A percentile compares a stretch with the other conserved stretches of the same genome.
phyloP scores from a whole-genome alignment of 2,329 filamentous ascomycete species.

The Fragosphaeria purpurea region DNA sequence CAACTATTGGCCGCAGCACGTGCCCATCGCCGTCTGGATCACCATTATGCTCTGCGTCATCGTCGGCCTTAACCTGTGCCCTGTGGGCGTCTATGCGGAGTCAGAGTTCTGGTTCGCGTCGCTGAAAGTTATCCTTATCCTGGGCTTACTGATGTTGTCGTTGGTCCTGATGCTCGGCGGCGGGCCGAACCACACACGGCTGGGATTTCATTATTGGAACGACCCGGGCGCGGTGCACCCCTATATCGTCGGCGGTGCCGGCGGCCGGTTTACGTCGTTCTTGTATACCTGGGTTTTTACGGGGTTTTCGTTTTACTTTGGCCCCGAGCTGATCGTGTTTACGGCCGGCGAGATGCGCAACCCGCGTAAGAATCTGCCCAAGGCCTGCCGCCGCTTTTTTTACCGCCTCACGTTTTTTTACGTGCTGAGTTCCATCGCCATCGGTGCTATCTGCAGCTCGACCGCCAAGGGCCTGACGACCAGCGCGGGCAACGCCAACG shows the following conservation, averaged over 20 bases:
- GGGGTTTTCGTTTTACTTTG: slow-evolving; percentile 4
- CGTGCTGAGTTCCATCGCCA: slow-evolving; percentile 59
- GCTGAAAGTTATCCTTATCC: slow-evolving; percentile 37
- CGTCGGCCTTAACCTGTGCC: slow-evolving; percentile 3
- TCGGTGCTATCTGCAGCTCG: slow-evolving; percentile 67
- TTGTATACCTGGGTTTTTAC: slow-evolving; percentile 29
- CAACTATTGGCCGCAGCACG: slow-evolving; percentile 40
- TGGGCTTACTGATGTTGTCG: slow-evolving; percentile 26
- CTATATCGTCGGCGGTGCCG: slow-evolving; percentile 25
- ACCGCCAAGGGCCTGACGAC: slow-evolving; percentile 5
- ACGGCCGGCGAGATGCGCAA: slow-evolving; percentile 69
- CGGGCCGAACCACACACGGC: neutral
- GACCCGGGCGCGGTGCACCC: slow-evolving; percentile 32
- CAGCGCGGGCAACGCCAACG: slow-evolving; percentile 13
- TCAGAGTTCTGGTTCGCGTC: slow-evolving; percentile 20
- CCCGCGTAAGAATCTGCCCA: slow-evolving; percentile 64
- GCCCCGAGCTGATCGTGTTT: slow-evolving; percentile 10
- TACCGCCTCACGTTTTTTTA: slow-evolving; percentile 79
- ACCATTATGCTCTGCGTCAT: slow-evolving; percentile 8
- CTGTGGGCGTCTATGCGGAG: slow-evolving; percentile 12
- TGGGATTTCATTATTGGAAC: slow-evolving; percentile 12
- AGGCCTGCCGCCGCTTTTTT: slow-evolving; percentile 71
- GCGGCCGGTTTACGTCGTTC: slow-evolving; percentile 32
- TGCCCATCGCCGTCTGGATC: slow-evolving; percentile 43
- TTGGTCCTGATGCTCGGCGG: slow-evolving; percentile 35